Base-by-base conservation (phyloP, 2,329 filamentous ascomycete genomes). In the Colletotrichum sp. region DNA sequence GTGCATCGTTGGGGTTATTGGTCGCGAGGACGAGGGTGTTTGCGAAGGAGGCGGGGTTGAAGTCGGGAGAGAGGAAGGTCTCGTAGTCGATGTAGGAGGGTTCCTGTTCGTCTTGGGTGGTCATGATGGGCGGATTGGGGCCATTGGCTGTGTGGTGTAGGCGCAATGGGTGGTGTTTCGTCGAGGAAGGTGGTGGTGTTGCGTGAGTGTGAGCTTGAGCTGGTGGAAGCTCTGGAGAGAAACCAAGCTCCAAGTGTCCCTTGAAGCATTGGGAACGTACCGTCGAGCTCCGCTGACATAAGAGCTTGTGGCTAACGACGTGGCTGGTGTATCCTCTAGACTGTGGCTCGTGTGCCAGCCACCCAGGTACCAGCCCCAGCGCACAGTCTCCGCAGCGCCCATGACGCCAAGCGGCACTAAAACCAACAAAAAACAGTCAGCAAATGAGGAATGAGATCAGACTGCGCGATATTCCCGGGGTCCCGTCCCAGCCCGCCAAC, bases 1-100 rank as follows among this genome's bases (percentile, higher is more conserved):
- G 94, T 3, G 93, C 93, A 86, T 99, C 97, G 79, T 94, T 95
- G 75, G 95, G 90, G 86, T 98, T 98, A 88, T 99, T 99, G 71
- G 96, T 99, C 52, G 93, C 90, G 73, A 96, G 92, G 65, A 99
- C 95, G 75, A 99, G 92, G 30, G 92, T 92, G 84, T 99, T 98
- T 80, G 97, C 96, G 82, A 99, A 98, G 19, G 90, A 87, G 25
- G 94, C 89, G 8, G 96, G 92, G 27, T 93, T 95, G 87, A 99
- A 99, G 77, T 91, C 88, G 13, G 96, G 95, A 65, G 94, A 92
- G 78, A 98, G 91, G 82, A 99, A 98, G 78, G 95, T 91, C 84
- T 98, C 95, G 86, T 98, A 98, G 90, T 99, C 96, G 82, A 99
- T 96, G 86, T 99, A 99, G 11, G 95, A 97, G 55, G 93, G 90